Base-by-base conservation (phyloP, 2,329 filamentous ascomycete genomes). In the Beauveria sp. region DNA sequence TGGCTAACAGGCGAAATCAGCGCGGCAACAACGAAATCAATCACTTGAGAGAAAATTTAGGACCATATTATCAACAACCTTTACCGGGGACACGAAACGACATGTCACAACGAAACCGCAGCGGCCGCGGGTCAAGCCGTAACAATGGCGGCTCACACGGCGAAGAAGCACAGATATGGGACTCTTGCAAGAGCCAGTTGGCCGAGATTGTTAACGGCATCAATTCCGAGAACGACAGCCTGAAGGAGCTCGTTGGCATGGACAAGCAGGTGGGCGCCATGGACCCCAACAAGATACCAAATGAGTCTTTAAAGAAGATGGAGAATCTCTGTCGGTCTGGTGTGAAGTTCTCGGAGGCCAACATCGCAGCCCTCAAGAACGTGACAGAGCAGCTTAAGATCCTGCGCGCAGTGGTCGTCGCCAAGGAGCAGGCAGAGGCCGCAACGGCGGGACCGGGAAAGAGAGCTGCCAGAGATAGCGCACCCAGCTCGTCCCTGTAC, bases 81-180 rank as follows among this genome's bases (percentile, higher is more conserved):
- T 44, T 41, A 16, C 50, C 20, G n/a, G 41, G 14, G 30, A n/a
- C n/a, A 20, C 55, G 52, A 59, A 59, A 40, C 67, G 64, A 66
- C 59, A 79, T 78, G 76, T 77, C 76, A 48, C 76, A 78, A 67
- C 72, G 76, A 63, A 77, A 76, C 63, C 75, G 77, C 59, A 77
- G 75, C 66, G 75, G 75, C 56, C 76, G 76, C 63, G 76, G 75
- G 44, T 76, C 74, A 46, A 76, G 75, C 68, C 73, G 76, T 47
- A 78, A 76, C 68, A 77, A 76, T 53, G 75, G 75, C 28, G 72
- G 74, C 63, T 66, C 71, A 8, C 74, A 76, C 37, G 77, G 77
- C 30, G 77, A 79, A 64, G 77, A 79, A 65, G 73, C 71, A 9
- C 70, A 75, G 52, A 72, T 78, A 6, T 79, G 77, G 77, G 75